Conservation (phyloP, 1,284 basidiomycete genomes). For the Ceratobasidium theobromae region DNA sequence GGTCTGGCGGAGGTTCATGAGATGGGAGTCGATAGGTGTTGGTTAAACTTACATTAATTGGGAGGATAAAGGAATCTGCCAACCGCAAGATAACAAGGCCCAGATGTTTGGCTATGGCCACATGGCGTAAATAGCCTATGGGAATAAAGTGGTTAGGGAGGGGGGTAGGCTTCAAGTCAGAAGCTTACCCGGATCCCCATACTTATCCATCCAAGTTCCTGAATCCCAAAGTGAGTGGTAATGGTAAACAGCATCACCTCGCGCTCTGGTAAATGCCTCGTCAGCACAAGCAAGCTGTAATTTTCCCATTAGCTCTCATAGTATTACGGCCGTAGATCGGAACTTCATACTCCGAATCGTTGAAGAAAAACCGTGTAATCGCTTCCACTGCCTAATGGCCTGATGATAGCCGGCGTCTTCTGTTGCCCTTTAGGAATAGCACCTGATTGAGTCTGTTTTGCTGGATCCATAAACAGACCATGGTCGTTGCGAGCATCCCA, state of each 20-base stretch:
- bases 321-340: neutral
- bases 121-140: conserved; percentile 44
- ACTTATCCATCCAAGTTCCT: conserved; percentile 71
- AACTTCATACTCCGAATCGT: conserved; percentile 48
- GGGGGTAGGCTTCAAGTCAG: neutral
- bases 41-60: conserved; percentile 36
- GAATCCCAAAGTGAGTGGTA: conserved; percentile 82
- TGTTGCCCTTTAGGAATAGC: conserved; percentile 3
- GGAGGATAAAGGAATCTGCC: conserved; percentile 53
- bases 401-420: conserved; percentile 34
- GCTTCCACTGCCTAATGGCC: conserved; percentile 53
- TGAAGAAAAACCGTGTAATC: conserved; percentile 63
- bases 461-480: conserved; percentile 34
- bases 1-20: conserved; percentile 69
- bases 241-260: conserved; percentile 69
- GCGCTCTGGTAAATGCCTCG: conserved; percentile 53
- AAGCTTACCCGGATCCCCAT: conserved; percentile 62
- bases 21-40: neutral
- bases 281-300: conserved; percentile 54
- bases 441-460: neutral
- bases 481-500: conserved; percentile 44
- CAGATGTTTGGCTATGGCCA: conserved; percentile 65
- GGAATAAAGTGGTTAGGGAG: neutral
- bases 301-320: neutral
- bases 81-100: conserved; percentile 65